Percentiles rank a stretch among this genome's conserved stretches.
phyloP scores from a whole-genome alignment of 192 early-diverging fungal genomes.

The Funneliformis geosporum region DNA sequence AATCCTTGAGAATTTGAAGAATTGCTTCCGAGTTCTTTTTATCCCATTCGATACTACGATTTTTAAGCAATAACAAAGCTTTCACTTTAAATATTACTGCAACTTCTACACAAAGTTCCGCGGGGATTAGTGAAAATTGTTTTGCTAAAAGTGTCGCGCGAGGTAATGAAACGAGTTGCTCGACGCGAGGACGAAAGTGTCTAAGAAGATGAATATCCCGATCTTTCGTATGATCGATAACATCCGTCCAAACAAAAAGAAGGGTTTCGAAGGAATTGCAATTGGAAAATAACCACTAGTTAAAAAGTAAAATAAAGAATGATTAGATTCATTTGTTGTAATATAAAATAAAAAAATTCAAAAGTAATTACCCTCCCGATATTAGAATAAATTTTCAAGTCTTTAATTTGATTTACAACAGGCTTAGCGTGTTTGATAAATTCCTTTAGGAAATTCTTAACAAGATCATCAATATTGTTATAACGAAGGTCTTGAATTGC shows the following conservation, averaged over 20 bases:
- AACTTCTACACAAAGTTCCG: not conserved
- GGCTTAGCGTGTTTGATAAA: not conserved
- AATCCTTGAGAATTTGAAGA: not conserved
- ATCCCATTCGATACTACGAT: not conserved
- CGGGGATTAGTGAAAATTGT: not conserved
- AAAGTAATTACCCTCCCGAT: not conserved
- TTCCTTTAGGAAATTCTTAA: not conserved
- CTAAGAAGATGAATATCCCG: not conserved
- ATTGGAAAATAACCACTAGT: not conserved
- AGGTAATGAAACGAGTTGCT: not conserved
- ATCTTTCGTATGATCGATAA: conserved; percentile 2
- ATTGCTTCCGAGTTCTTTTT: not conserved
- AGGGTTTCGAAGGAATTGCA: not conserved
- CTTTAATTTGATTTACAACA: not conserved
- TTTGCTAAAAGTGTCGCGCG: not conserved
- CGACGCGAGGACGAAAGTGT: not conserved
- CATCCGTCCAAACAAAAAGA: not conserved
- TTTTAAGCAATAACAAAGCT: not conserved
- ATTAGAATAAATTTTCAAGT: not conserved
- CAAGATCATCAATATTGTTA: not conserved
- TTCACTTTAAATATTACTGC: not conserved
- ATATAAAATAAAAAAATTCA: not conserved
- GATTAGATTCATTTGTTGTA: not conserved
- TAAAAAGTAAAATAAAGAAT: not conserved
- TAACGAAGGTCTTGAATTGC: not conserved